Evolutionary conservation across 331 rosid species (phyloP).

Genomic region (Malus hybrid): DNA sequence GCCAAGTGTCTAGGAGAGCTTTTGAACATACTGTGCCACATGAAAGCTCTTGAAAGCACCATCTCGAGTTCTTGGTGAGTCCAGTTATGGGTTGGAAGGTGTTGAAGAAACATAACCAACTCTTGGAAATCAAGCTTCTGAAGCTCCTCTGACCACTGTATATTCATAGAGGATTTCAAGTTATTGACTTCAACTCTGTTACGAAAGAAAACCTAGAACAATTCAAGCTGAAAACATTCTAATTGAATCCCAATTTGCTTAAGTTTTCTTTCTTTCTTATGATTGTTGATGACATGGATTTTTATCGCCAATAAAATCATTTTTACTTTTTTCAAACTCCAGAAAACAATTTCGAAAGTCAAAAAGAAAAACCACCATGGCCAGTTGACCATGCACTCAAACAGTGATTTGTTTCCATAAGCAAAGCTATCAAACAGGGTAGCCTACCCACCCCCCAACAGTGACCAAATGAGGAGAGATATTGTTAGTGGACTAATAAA

Average conservation of each 20-base stretch:
- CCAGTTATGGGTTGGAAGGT: conserved; percentile 89
- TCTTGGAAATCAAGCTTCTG: conserved; percentile 95
- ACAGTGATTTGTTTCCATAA: neutral
- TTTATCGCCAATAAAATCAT: neutral
- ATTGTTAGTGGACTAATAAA: neutral
- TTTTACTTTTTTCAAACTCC: neutral
- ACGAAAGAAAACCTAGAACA: neutral
- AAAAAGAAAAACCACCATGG: neutral
- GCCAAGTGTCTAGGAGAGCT: conserved; percentile 90
- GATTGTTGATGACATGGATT: neutral
- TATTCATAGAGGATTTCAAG: conserved; percentile 2
- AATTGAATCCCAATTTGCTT: neutral
- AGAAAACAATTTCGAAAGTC: too few species aligned
- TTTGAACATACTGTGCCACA: conserved; percentile 99
- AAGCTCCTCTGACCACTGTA: conserved; percentile 89
- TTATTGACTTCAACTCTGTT: neutral
- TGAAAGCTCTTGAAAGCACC: conserved; percentile 92
- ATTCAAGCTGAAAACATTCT: neutral
- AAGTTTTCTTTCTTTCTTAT: neutral
- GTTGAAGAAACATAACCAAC: conserved; percentile 96
- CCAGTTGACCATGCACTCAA: neutral
- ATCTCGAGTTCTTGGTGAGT: conserved; percentile 88
- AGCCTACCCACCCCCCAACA: neutral
- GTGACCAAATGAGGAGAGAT: neutral
- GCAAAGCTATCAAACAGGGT: neutral